phyloP scores from a whole-genome alignment of 352 stramenopile genomes.

The Phytophthora quininea region DNA sequence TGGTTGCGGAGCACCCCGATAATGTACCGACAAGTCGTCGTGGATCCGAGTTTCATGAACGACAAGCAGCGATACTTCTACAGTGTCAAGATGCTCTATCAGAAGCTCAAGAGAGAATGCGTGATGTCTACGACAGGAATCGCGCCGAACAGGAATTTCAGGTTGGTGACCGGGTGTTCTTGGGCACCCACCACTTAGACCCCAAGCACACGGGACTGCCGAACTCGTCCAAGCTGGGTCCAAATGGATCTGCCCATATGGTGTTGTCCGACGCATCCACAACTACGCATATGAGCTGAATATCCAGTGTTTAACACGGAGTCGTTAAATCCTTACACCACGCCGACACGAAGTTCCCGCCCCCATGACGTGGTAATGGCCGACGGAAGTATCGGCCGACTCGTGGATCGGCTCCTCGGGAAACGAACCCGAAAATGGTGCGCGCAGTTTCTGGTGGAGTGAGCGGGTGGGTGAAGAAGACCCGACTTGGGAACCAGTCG shows the following conservation, averaged over 20 bases:
- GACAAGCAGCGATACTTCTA: not conserved
- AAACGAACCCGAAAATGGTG: slow-evolving; percentile 1
- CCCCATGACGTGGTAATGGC: slow-evolving; percentile 6
- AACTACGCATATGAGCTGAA: not conserved
- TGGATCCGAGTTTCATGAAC: no score
- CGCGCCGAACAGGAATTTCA: not conserved
- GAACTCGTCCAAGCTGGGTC: slow-evolving; percentile 5
- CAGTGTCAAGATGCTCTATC: not conserved
- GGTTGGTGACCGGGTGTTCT: not conserved
- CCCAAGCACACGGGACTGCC: slow-evolving; percentile 11
- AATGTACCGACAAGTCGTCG: no score
- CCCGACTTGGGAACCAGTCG: not conserved
- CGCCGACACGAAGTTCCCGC: not conserved
- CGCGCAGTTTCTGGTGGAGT: not conserved
- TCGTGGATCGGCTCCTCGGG: not conserved
- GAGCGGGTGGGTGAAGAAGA: not conserved
- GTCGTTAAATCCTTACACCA: slow-evolving; percentile 15
- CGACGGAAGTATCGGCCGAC: slow-evolving; percentile 1
- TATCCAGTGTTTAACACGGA: slow-evolving; percentile 21
- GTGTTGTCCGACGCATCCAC: not conserved
- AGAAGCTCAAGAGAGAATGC: not conserved
- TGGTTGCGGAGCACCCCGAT: not conserved
- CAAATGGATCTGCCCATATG: not conserved
- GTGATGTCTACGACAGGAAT: not conserved
- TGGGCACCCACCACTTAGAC: slow-evolving; percentile 19